Evolutionary conservation across 2,329 filamentous ascomycete species (phyloP).

Genomic region (Trichoderma asperellum): DNA sequence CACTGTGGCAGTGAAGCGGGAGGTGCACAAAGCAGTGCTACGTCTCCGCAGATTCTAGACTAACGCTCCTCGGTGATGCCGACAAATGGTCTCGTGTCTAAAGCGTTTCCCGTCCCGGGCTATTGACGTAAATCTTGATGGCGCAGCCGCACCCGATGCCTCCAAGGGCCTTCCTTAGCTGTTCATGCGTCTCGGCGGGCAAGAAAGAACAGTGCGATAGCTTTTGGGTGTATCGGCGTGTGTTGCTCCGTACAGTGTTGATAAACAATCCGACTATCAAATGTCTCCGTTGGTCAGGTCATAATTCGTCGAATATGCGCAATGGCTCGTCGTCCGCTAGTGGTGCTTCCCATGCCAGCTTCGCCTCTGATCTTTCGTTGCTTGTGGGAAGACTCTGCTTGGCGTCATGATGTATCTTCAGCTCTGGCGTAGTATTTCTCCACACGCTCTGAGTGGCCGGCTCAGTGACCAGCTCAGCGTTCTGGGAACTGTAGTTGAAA

Average conservation of each 20-base stretch:
- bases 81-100: conserved; percentile 16
- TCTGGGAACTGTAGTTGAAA: conserved; percentile 34
- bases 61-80: conserved; percentile 19
- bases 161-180: not conserved
- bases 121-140: conserved; percentile 14
- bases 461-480: conserved; percentile 16
- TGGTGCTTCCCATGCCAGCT: conserved; percentile 37
- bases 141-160: conserved; percentile 1
- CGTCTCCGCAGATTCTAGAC: conserved; percentile 11
- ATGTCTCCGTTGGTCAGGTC: conserved; percentile 16
- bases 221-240: not conserved
- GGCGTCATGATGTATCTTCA: conserved; percentile 26
- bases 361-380: conserved; percentile 33
- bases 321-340: conserved; percentile 44
- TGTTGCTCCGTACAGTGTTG: conserved; percentile 10
- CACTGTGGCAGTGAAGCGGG: conserved; percentile 27
- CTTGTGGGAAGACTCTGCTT: conserved; percentile 30
- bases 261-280: not conserved
- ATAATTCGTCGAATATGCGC: conserved; percentile 54
- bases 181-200: conserved; percentile 5
- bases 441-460: not conserved
- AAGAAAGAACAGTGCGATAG: not conserved
- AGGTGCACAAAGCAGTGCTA: conserved; percentile 13
- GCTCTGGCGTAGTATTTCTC: conserved; percentile 10
- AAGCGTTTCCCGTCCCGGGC: not conserved